Evolutionary conservation across 31 red algal species (phyloP), one percentile per base, ranked within the genome.

Genomic region (Odonthalia washingtoniensis): DNA sequence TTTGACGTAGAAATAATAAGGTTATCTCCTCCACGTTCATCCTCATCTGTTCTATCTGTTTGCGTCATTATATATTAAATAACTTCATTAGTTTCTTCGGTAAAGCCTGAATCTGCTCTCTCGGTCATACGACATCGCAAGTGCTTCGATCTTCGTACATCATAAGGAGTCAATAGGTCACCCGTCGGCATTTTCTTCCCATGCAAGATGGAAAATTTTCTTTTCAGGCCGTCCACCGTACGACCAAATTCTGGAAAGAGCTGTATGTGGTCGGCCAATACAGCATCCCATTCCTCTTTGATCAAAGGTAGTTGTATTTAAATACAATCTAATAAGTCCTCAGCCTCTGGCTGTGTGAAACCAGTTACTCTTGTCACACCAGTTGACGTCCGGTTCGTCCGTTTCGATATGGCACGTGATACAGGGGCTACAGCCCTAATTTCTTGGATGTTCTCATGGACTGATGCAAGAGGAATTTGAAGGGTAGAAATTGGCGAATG

Each of bases 201-300:
- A 60, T 69, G 35, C 34, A 83, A 44, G 0, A 61, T 42, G 26
- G 79, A 65, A n/a, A 83, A 83, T 67, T 83, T 83, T 83, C 60
- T 83, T 42, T 42, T 83, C 16, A 42, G 53, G 36, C 49, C 41
- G 38, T 83, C 79, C 27, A 26, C 33, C 36, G 24, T 83, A 42
- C 79, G 32, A 18, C 68, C 34, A 49, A 0, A 3, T 39, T 40
- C 53, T 34, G 61, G 52, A 37, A 65, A 83, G n/a, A 46, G 4
- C 62, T 69, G 34, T 21, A 24, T 36, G 44, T 83, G 79, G 24
- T 65, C 6, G 27, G 0, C 21, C 17, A n/a, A 21, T 42, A 69
- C 62, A 24, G 30, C 27, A 18, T 83, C 79, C 79, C 79, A 83
- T 42, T 67, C 0, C 62, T 83, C 0, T 61, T 38, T 68, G 17